Percentiles rank a stretch among this genome's conserved stretches.
Conservation (phyloP, 2,329 filamentous ascomycete genomes). For the Pseudogymnoascus sp. region DNA sequence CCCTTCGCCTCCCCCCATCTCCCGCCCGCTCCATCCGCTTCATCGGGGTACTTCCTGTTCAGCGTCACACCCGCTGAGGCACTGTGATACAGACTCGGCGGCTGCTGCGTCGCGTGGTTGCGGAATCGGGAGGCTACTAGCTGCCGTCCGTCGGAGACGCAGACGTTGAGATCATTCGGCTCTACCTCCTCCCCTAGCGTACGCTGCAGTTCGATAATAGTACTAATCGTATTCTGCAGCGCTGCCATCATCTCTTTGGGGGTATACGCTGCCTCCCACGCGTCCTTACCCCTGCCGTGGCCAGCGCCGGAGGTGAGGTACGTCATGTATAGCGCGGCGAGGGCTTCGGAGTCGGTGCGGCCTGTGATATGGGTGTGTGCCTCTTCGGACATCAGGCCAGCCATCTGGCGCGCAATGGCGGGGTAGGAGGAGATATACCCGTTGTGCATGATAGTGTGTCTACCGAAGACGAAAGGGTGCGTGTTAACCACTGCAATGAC, state of each 20-base stretch:
- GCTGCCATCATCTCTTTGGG: constrained; percentile 35
- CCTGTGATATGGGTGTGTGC: constrained; percentile 40
- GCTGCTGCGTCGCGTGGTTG: constrained; percentile 42
- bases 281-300: constrained; percentile 16
- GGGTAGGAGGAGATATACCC: constrained; percentile 40
- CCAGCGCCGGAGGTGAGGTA: constrained; percentile 20
- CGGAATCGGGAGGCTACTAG: constrained; percentile 43
- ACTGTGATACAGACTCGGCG: constrained; percentile 42
- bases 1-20: constrained; percentile 26
- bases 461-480: constrained; percentile 46
- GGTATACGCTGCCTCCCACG: constrained; percentile 36
- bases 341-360: constrained; percentile 43
- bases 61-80: constrained; percentile 41
- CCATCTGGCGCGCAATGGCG: constrained; percentile 37
- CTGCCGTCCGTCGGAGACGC: constrained; percentile 39
- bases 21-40: constrained; percentile 33
- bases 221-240: constrained; percentile 33
- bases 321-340: constrained; percentile 35
- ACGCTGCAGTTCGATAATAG: constrained; percentile 37
- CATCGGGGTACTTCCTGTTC: constrained; percentile 42
- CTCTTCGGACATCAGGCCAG: constrained; percentile 35
- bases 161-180: constrained; percentile 44
- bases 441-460: constrained; percentile 48
- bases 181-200: constrained; percentile 31
- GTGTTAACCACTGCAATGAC: constrained; percentile 41